Evolutionary conservation across 2,329 filamentous ascomycete species (phyloP).

Genomic region (Teratosphaeria nubilosa): DNA sequence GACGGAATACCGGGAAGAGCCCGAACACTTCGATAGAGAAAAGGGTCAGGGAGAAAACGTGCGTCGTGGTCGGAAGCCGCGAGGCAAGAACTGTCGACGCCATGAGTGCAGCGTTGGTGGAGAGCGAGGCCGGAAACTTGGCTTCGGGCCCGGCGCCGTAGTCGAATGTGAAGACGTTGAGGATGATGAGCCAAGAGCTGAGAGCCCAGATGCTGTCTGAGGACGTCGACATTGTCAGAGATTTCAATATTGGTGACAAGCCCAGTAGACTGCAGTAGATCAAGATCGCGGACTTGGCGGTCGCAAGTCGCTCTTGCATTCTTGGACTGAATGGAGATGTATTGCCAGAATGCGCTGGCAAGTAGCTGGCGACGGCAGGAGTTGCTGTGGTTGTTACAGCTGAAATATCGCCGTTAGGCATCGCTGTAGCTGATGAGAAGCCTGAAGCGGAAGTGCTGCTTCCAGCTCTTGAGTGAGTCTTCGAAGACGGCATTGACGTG

Average conservation of each 20-base stretch:
- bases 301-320: constrained; percentile 59
- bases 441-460: constrained; percentile 44
- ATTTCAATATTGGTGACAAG: constrained; percentile 90
- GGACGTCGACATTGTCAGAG: constrained; percentile 84
- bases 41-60: constrained; percentile 88
- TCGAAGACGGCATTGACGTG: not conserved
- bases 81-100: constrained; percentile 89
- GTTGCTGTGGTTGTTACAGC: not conserved
- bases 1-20: constrained; percentile 92
- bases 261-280: constrained; percentile 91
- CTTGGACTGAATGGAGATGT: constrained; percentile 39
- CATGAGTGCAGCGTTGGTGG: constrained; percentile 94
- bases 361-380: constrained; percentile 16
- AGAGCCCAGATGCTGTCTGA: constrained; percentile 96
- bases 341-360: constrained; percentile 27
- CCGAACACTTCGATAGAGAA: constrained; percentile 98
- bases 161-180: constrained; percentile 98
- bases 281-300: constrained; percentile 81
- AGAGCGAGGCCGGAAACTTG: constrained; percentile 63
- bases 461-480: constrained; percentile 39
- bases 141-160: constrained; percentile 63
- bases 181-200: constrained; percentile 81
- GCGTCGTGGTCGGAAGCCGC: constrained; percentile 75
- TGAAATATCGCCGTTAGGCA: constrained; percentile 12
- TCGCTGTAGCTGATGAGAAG: constrained; percentile 8